Evolutionary conservation across 371 early-diverging fungal genomes (phyloP).

Genomic region (Pancytospora philotis): DNA sequence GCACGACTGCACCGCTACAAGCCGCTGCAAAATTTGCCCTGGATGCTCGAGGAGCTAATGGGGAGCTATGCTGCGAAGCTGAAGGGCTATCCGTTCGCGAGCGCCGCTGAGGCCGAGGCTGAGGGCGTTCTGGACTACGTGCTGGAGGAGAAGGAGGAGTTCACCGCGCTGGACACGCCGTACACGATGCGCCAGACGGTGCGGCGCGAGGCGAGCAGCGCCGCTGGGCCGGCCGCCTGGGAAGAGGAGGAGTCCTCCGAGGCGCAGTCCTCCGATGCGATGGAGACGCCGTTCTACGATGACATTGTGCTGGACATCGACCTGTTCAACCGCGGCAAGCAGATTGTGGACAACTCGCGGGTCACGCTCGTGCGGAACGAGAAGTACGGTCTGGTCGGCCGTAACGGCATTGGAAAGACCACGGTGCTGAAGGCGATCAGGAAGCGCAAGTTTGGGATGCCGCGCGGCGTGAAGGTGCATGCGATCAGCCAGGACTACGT

Average conservation of each 20-base stretch:
- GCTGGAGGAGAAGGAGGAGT: neutral
- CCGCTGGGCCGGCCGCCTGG: neutral
- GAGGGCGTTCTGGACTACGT: constrained; percentile 12
- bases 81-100: constrained; percentile 33
- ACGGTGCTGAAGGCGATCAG: constrained; percentile 66
- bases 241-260: constrained; percentile 5
- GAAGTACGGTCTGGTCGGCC: constrained; percentile 48
- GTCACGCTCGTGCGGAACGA: constrained; percentile 18
- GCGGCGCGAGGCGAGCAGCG: constrained; percentile 1
- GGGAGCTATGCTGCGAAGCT: constrained; percentile 24
- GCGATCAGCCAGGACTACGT: constrained; percentile 81
- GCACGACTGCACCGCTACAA: too few species aligned
- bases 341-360: constrained; percentile 21
- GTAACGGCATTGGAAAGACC: constrained; percentile 53
- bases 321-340: constrained; percentile 24
- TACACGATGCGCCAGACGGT: constrained; percentile 13
- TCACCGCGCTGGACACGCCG: constrained; percentile 38
- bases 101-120: constrained; percentile 19
- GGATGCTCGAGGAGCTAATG: constrained; percentile 15
- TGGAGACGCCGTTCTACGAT: constrained; percentile 12
- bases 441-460: constrained; percentile 71
- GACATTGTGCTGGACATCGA: constrained; percentile 29
- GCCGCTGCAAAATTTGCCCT: too few species aligned
- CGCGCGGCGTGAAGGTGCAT: constrained; percentile 78
- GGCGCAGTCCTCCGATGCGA: constrained; percentile 12